Evolutionary conservation across 2,329 filamentous ascomycete genomes (phyloP), one percentile per base, ranked within the genome.

Genomic region (Cladosporium sp.): DNA sequence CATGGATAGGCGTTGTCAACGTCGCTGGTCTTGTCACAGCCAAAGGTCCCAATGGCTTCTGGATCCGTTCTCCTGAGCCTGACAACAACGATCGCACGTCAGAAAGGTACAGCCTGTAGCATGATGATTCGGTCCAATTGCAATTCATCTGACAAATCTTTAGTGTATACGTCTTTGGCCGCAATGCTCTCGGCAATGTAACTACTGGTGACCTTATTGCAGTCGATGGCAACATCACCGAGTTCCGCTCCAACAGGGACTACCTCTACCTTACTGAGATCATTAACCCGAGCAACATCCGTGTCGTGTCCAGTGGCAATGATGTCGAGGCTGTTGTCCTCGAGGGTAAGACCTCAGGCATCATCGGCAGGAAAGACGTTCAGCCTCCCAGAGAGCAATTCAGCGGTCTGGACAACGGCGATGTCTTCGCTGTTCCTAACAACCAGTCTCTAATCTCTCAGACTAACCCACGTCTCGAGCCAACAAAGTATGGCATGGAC

Each of bases 231-330:
- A 78, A 75, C 47, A 80, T 90, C 13, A 67, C 75, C 32, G 86
- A 89, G 72, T 85, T 76, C 63, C 76, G 85, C 55, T 82, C 80
- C 2, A 79, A 70, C 49, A 71, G 74, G 15, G 77, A 77, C 53
- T 86, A 88, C 68, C 67, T 87, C 24, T 86, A 81, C 68, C 74
- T 88, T 56, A 89, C 86, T 2, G 82, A 90, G 72, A 77, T 90
- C 61, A 77, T 73, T 42, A 77, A 73, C 1, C 84, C 86, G 0
- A 73, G 70, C 24, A 80, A 85, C 61, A 74, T 85, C 50, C 73
- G 73, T 12, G 74, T 83, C 22, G 63, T 83, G 15, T 84, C 82
- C 13, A 79, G 72, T 4, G 79, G 77, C 36, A 83, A 83, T 67
- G 67, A 71, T 0, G 81, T 87, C 17, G 75, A 72, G 50, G 80